Evolutionary conservation across 768 basidiomycete genomes (phyloP).

Genomic region (Xerocomellus chrysenteron): DNA sequence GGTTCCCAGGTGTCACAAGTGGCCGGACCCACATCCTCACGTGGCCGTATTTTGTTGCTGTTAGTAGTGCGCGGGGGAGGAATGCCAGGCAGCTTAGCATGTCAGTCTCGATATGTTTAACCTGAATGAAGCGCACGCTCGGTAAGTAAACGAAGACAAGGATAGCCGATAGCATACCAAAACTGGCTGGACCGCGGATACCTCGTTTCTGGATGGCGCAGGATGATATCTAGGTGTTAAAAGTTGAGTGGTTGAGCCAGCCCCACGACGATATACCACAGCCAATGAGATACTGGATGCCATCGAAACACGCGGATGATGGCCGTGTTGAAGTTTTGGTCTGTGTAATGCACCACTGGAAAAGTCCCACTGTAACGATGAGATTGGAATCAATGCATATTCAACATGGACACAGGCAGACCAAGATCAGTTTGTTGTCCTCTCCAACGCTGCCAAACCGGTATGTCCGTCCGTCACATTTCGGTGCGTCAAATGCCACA

Average conservation of each 20-base stretch:
- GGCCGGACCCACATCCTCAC: slow-evolving; percentile 87
- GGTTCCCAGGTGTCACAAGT: slow-evolving; percentile 40
- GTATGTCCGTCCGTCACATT: slow-evolving; percentile 87
- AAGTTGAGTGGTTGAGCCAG: slow-evolving; percentile 55
- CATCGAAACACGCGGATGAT: slow-evolving; percentile 75
- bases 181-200: slow-evolving; percentile 88
- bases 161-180: slow-evolving; percentile 49
- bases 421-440: slow-evolving; percentile 91
- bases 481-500: slow-evolving; percentile 86
- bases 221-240: slow-evolving; percentile 69
- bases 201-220: slow-evolving; percentile 87
- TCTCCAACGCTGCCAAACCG: slow-evolving; percentile 96
- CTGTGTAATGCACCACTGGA: slow-evolving; percentile 88
- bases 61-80: slow-evolving; percentile 75
- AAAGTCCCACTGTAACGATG: slow-evolving; percentile 79
- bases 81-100: slow-evolving; percentile 74
- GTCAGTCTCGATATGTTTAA: slow-evolving; percentile 81
- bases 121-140: slow-evolving; percentile 38
- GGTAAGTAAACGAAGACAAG: background rate
- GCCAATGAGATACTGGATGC: slow-evolving; percentile 77
- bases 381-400: background rate
- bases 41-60: slow-evolving; percentile 72
- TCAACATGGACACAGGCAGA: slow-evolving; percentile 35
- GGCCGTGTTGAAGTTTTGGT: slow-evolving; percentile 71
- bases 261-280: slow-evolving; percentile 59